Base-by-base conservation (phyloP, 2,329 filamentous ascomycete species). In the Cytospora piceicola region DNA sequence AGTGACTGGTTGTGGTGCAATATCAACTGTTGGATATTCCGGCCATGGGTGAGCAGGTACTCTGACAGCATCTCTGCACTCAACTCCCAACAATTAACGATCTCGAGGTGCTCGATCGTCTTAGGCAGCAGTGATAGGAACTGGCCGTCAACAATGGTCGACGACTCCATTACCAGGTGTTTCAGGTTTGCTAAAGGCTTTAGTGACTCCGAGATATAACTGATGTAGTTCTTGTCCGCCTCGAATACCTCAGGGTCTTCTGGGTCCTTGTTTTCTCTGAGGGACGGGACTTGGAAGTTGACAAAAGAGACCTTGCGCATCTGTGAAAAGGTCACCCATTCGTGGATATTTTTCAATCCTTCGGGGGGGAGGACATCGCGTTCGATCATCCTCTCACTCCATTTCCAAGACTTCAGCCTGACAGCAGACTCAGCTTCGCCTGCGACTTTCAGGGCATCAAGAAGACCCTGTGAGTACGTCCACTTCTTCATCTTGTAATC, bases 1-100 rank as follows among this genome's bases (percentile, higher is more conserved):
- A 97, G 81, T 2, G 89, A 88, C 68, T 92, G 88, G 72, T 96
- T 96, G 76, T 96, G 91, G 61, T 90, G 86, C 6, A 97, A 80
- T 1, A 83, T 84, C 9, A 98, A 81, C 46, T 85, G 84, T 61
- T 84, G 83, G 27, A 98, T 79, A n/a, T 85, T 79, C 27, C 80
- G 77, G 0, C 93, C 94, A 71, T 92, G 88, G 0, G 84, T 84
- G 7, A 81, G 74, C 51, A 97, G 81, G 72, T 90, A 97, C 0
- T 77, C 74, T 30, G 82, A 79, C 27, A 97, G 78, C 66, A 88
- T 83, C 4, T 88, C 82, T 0, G 92, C 90, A 5, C 83, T 87
- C 12, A 97, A 77, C 68, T 91, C 87, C 77, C 89, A 89, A 73
- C 93, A 97, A 71, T 95, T 94, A 69, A 88, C 86, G 20, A 97